Percentiles rank a stretch among this genome's conserved stretches.
phyloP scores from a whole-genome alignment of 225 moss, liverwort and hornwort genomes.

The Polytrichum formosum region DNA sequence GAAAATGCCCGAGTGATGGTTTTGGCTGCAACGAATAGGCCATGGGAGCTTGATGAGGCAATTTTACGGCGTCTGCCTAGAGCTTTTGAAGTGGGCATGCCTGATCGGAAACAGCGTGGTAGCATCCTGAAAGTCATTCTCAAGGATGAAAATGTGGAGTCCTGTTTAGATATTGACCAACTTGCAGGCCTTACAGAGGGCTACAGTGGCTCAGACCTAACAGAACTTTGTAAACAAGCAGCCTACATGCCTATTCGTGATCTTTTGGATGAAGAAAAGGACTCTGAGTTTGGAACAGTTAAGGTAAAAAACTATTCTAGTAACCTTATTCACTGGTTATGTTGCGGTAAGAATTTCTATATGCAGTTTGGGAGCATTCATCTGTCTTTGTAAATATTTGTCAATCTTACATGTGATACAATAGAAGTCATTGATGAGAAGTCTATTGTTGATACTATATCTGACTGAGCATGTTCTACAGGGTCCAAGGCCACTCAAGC shows the following conservation, averaged over 20 bases:
- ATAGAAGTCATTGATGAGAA: too few species aligned
- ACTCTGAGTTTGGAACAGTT: too few species aligned
- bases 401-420: too few species aligned
- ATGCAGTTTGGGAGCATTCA: too few species aligned
- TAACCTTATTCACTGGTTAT: too few species aligned
- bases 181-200: slow-evolving; percentile 69
- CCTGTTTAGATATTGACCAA: slow-evolving; percentile 67
- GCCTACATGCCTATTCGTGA: slow-evolving; percentile 58
- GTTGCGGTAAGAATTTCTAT: too few species aligned
- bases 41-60: slow-evolving; percentile 92
- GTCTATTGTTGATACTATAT: too few species aligned
- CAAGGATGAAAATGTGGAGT: slow-evolving; percentile 53
- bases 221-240: slow-evolving; percentile 51
- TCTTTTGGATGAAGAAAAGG: slow-evolving; percentile 42
- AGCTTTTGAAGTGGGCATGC: slow-evolving; percentile 83
- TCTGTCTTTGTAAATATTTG: too few species aligned
- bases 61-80: slow-evolving; percentile 67
- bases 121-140: slow-evolving; percentile 79
- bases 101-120: slow-evolving; percentile 65
- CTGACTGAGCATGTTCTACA: slow-evolving; percentile 5
- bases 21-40: slow-evolving; percentile 90
- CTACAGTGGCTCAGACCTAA: slow-evolving; percentile 83
- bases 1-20: slow-evolving; percentile 78
- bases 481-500: slow-evolving; percentile 42
- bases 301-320: too few species aligned